These are phyloP conservation scores for Sporisorium exsertum DNA, from an alignment of 1,284 basidiomycete species.

Conservation along the genomic window DNA sequence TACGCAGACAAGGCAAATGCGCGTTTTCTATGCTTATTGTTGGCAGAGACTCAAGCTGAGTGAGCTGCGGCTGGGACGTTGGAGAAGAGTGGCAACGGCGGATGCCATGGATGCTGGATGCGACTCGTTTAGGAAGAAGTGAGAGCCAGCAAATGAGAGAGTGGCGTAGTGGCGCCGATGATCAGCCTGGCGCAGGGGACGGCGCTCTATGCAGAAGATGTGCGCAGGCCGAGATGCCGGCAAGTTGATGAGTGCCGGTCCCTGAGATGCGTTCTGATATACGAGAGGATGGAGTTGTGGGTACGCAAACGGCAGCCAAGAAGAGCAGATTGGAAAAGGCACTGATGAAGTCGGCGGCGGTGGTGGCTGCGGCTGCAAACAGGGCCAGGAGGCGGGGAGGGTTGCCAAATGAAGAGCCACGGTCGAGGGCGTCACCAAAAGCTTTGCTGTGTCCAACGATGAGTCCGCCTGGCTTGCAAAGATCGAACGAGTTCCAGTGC, in stretches of 20 bases:
- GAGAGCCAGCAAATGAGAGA: background rate
- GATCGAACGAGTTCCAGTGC: no score
- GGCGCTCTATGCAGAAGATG: background rate
- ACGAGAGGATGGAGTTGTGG: no score
- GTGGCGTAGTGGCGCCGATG: background rate
- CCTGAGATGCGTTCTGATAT: no score
- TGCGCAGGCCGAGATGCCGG: no score
- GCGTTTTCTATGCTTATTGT: background rate
- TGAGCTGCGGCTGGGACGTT: background rate
- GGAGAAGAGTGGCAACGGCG: background rate
- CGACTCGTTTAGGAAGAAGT: background rate
- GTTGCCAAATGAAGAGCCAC: background rate
- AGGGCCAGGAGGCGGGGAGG: background rate
- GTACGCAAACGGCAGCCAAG: no score
- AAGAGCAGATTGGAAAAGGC: no score
- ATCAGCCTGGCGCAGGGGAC: background rate
- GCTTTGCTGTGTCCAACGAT: no score
- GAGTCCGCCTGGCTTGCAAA: no score
- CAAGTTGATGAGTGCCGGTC: no score
- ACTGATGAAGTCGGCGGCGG: conserved; percentile 4
- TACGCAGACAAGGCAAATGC: background rate
- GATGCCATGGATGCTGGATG: conserved; percentile 8
- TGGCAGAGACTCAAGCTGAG: background rate
- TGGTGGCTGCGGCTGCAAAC: background rate
- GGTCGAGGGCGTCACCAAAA: no score